These are phyloP conservation scores for Trypanosoma rangeli DNA, from an alignment of 208 protist species.

Conservation along the genomic window DNA sequence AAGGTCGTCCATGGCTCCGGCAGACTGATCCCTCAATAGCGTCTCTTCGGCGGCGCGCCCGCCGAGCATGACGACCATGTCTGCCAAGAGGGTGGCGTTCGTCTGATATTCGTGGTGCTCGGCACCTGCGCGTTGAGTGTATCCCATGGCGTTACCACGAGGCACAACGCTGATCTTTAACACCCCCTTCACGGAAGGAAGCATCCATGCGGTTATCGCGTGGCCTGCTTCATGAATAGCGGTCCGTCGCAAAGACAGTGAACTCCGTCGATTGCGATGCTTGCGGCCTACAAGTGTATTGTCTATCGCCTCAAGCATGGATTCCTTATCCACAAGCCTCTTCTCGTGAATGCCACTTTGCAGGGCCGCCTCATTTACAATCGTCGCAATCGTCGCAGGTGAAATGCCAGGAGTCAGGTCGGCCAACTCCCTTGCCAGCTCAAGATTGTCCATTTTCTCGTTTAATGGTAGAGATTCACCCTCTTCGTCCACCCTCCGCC, in stretches of 20 bases:
- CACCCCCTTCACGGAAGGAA: slow-evolving; percentile 70
- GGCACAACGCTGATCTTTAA: slow-evolving; percentile 86
- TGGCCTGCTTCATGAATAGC: slow-evolving; percentile 81
- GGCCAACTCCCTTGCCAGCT: slow-evolving; percentile 50
- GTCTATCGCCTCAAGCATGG: slow-evolving; percentile 78
- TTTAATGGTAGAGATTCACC: slow-evolving; percentile 53
- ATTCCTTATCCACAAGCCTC: slow-evolving; percentile 63
- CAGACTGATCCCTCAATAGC: slow-evolving; percentile 87
- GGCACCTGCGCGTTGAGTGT: slow-evolving; percentile 83
- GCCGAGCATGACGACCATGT: slow-evolving; percentile 86
- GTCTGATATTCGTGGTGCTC: slow-evolving; percentile 91
- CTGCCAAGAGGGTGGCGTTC: slow-evolving; percentile 81
- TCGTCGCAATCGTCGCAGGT: slow-evolving; percentile 96
- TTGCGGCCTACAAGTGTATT: slow-evolving; percentile 83
- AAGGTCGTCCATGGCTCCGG: slow-evolving; percentile 87
- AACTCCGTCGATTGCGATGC: slow-evolving; percentile 79
- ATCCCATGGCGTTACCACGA: slow-evolving; percentile 80
- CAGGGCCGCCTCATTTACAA: slow-evolving; percentile 96
- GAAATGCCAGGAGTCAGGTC: slow-evolving; percentile 89
- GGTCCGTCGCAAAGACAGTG: slow-evolving; percentile 51
- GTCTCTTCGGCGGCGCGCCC: slow-evolving; percentile 86
- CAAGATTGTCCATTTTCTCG: slow-evolving; percentile 59
- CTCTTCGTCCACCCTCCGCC: slow-evolving; percentile 56
- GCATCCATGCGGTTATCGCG: slow-evolving; percentile 74
- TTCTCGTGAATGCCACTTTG: slow-evolving; percentile 83